Conservation (phyloP, 805 yeast species). For the Starmerella ratchasimensis region DNA sequence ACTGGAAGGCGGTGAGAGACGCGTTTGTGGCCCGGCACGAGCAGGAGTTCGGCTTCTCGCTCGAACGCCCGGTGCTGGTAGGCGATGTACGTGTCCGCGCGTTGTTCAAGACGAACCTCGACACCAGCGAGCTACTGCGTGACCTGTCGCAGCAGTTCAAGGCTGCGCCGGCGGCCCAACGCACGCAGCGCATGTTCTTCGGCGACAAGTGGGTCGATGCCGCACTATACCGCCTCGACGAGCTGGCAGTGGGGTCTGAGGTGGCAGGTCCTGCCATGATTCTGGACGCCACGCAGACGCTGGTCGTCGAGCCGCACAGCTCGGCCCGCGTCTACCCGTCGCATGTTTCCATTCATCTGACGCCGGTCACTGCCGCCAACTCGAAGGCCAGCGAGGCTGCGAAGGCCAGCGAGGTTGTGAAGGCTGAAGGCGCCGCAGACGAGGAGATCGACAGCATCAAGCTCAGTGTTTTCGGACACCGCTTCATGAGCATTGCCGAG, state of each 20-base stretch:
- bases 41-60: slow-evolving; percentile 60
- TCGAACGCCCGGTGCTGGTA: slow-evolving; percentile 45
- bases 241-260: slow-evolving; percentile 38
- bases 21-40: slow-evolving; percentile 44
- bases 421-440: slow-evolving; percentile 3
- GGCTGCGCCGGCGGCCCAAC: neutral
- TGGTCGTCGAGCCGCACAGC: slow-evolving; percentile 52
- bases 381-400: neutral
- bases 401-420: neutral
- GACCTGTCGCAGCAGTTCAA: neutral
- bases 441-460: slow-evolving; percentile 50
- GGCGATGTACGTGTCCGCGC: slow-evolving; percentile 67
- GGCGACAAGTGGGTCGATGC: slow-evolving; percentile 38
- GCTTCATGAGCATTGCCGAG: slow-evolving; percentile 84
- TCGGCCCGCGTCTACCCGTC: slow-evolving; percentile 42
- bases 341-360: slow-evolving; percentile 42
- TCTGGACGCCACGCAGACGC: slow-evolving; percentile 71
- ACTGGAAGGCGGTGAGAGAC: slow-evolving; percentile 19
- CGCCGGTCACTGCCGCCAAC: neutral
- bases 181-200: slow-evolving; percentile 41
- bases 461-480: slow-evolving; percentile 63
- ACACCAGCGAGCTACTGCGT: slow-evolving; percentile 6
- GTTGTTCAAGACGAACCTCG: slow-evolving; percentile 13
- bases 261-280: slow-evolving; percentile 62
- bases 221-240: slow-evolving; percentile 42